phyloP scores from a whole-genome alignment of 768 basidiomycete genomes.

The Kwoniella botswanensis region DNA sequence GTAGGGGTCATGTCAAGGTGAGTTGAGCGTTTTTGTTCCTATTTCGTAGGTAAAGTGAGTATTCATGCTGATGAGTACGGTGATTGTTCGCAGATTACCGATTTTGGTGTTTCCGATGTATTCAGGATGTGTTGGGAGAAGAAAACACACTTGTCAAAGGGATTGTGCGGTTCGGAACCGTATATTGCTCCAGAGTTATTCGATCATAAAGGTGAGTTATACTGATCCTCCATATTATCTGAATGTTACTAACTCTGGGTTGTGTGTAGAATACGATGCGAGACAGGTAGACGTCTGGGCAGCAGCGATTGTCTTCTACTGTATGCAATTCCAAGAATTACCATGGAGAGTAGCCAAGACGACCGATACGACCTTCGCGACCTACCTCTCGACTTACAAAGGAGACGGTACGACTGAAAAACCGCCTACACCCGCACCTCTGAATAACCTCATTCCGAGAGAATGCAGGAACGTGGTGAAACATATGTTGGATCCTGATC shows the following conservation, averaged over 20 bases:
- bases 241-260: background rate
- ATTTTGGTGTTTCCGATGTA: slow-evolving; percentile 98
- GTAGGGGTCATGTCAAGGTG: slow-evolving; percentile 90
- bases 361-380: slow-evolving; percentile 76
- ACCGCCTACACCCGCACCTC: slow-evolving; percentile 66
- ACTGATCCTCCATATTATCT: slow-evolving; percentile 7
- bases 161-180: slow-evolving; percentile 95
- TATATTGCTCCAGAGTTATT: slow-evolving; percentile 99
- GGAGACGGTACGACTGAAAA: slow-evolving; percentile 59
- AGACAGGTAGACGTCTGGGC: slow-evolving; percentile 98
- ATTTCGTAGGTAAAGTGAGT: background rate
- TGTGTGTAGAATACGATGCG: slow-evolving; percentile 83
- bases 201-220: slow-evolving; percentile 85
- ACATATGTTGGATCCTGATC: slow-evolving; percentile 95
- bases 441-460: slow-evolving; percentile 85
- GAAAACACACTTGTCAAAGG: slow-evolving; percentile 95
- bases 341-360: slow-evolving; percentile 95
- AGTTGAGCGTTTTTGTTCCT: slow-evolving; percentile 23
- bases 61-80: slow-evolving; percentile 6
- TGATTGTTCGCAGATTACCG: slow-evolving; percentile 73
- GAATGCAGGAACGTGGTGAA: slow-evolving; percentile 81
- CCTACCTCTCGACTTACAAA: slow-evolving; percentile 66
- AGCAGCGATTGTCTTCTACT: slow-evolving; percentile 95
- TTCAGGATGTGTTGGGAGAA: slow-evolving; percentile 98
- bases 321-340: slow-evolving; percentile 92